phyloP scores from a whole-genome alignment of 352 stramenopile species.

The Phytophthora pisi region DNA sequence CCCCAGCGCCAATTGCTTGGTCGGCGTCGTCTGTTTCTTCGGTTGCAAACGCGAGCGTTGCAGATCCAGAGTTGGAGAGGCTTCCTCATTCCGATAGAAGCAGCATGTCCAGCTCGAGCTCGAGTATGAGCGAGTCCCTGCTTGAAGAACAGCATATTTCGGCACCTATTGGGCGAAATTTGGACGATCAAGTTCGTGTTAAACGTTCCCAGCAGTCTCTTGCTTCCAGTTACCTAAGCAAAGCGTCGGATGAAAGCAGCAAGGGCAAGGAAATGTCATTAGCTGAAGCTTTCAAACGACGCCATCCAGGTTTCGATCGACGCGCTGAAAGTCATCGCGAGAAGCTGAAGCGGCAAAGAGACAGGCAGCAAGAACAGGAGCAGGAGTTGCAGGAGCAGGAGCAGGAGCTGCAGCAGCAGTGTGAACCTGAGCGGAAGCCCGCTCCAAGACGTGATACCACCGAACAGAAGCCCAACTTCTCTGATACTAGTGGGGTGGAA shows the following conservation, averaged over 20 bases:
- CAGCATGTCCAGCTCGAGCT: slow-evolving; percentile 13
- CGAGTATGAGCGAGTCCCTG: slow-evolving; percentile 19
- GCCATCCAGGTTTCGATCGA: slow-evolving; percentile 60
- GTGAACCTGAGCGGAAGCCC: not conserved
- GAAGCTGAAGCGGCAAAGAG: slow-evolving; percentile 41
- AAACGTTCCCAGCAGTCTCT: not conserved
- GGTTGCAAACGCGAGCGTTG: slow-evolving; percentile 12
- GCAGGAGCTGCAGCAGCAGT: slow-evolving; percentile 13
- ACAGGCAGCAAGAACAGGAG: slow-evolving; percentile 32
- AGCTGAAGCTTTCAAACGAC: slow-evolving; percentile 63
- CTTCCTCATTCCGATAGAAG: not conserved
- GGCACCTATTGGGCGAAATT: slow-evolving; percentile 1
- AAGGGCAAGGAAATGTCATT: slow-evolving; percentile 37
- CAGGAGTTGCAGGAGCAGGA: slow-evolving; percentile 2
- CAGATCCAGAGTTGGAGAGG: slow-evolving; percentile 6
- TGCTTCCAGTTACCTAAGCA: not conserved
- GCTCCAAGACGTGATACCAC: not conserved
- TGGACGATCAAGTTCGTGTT: not conserved
- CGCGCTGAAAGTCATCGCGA: slow-evolving; percentile 35
- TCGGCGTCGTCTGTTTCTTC: slow-evolving; percentile 38
- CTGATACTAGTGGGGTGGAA: not conserved
- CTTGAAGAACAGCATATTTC: slow-evolving; percentile 14
- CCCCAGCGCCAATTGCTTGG: slow-evolving; percentile 40
- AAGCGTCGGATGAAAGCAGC: slow-evolving; percentile 15
- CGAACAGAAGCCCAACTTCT: too few relatives aligned